Evolutionary conservation across 2,329 filamentous ascomycete species (phyloP).

Genomic region (Cladophialophora psammophila): DNA sequence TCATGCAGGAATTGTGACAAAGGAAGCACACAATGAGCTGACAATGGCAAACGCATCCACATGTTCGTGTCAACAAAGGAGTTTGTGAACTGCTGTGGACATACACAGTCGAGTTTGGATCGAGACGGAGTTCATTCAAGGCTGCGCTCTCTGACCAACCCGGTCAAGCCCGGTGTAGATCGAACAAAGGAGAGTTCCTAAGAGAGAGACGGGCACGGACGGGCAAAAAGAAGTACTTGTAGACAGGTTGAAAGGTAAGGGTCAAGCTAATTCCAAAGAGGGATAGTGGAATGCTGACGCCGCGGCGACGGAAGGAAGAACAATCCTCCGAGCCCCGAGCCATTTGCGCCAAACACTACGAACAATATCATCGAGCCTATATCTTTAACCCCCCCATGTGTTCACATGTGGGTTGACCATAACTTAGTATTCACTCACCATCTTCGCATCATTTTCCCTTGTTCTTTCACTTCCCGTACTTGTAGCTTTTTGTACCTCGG

Average conservation of each 20-base stretch:
- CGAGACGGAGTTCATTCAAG: background rate
- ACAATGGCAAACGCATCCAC: background rate
- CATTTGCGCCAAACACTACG: background rate
- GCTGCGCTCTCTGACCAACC: background rate
- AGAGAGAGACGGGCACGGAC: background rate
- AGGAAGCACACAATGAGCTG: background rate
- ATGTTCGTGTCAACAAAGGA: background rate
- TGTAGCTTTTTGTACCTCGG: background rate
- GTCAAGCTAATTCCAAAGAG: background rate
- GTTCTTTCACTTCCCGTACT: slow-evolving; percentile 1
- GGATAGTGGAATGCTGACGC: background rate
- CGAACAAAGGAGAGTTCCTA: background rate
- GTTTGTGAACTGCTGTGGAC: background rate
- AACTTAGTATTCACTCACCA: background rate
- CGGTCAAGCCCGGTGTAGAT: background rate
- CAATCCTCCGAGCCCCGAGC: slow-evolving; percentile 6
- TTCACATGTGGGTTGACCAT: background rate
- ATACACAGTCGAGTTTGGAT: background rate
- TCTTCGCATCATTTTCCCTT: background rate
- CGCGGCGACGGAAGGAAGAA: background rate
- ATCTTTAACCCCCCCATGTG: background rate
- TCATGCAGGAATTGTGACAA: background rate
- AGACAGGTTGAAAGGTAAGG: background rate
- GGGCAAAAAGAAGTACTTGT: too few species aligned
- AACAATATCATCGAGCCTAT: background rate